Percentiles rank a stretch among this genome's conserved stretches.
Conservation (phyloP, 148 eudicot genomes). For the Talinum fruticosum region DNA sequence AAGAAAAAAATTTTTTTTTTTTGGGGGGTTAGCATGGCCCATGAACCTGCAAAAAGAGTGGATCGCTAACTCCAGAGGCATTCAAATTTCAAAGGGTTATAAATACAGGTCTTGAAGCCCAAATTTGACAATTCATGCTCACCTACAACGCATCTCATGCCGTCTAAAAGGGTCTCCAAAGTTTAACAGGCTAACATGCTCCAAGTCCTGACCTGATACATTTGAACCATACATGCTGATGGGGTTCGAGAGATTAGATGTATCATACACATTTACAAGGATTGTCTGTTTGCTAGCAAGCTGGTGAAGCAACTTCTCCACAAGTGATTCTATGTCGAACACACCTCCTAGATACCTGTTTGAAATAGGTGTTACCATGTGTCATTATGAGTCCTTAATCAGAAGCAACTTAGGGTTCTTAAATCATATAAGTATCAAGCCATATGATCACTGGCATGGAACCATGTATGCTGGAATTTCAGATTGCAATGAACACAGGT, state of each 20-base stretch:
- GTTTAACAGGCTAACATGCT: constrained; percentile 65
- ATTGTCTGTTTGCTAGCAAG: constrained; percentile 94
- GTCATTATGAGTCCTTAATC: neutral
- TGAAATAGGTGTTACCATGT: neutral
- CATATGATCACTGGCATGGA: neutral
- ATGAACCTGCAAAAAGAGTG: no score
- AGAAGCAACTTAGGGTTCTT: neutral
- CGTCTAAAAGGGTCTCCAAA: constrained; percentile 89
- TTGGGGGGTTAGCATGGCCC: no score
- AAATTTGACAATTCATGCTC: neutral
- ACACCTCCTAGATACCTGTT: constrained; percentile 93
- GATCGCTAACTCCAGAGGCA: no score
- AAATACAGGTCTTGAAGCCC: neutral
- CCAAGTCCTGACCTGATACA: constrained; percentile 44
- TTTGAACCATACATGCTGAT: constrained; percentile 93
- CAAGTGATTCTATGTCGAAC: constrained; percentile 88
- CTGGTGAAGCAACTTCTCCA: constrained; percentile 93
- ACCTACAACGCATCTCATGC: constrained; percentile 98
- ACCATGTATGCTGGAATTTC: no score
- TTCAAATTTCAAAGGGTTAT: neutral
- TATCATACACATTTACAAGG: constrained; percentile 84
- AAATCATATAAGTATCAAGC: neutral
- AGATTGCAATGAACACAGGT: no score
- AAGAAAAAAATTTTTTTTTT: no score
- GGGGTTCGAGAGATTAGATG: constrained; percentile 58